A percentile compares a stretch with the other conserved stretches of the same genome.
These are phyloP conservation scores for Leucogyrophana mollusca DNA, from an alignment of 768 basidiomycete genomes.

Conservation along the genomic window DNA sequence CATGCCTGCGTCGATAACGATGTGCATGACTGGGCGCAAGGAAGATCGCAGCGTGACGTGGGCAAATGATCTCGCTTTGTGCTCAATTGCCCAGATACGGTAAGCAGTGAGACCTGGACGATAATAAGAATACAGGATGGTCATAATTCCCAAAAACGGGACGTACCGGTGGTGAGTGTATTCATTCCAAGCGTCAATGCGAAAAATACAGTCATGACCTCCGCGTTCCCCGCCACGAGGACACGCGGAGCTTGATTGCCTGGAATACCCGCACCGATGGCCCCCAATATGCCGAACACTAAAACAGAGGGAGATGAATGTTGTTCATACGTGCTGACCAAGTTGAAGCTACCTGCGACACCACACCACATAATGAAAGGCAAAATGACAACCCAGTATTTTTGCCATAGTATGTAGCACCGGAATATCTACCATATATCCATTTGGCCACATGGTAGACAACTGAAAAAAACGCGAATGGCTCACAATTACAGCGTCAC, in stretches of 20 bases:
- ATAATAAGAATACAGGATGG: background rate
- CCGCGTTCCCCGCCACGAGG: background rate
- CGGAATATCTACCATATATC: slow-evolving; percentile 5
- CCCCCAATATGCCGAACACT: background rate
- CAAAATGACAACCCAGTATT: slow-evolving; percentile 1
- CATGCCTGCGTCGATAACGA: background rate
- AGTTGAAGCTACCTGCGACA: background rate
- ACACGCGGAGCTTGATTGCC: background rate
- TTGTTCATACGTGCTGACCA: background rate
- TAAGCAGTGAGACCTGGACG: background rate
- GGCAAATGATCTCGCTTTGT: background rate
- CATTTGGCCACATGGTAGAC: slow-evolving; percentile 22
- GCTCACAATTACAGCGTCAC: slow-evolving; percentile 5
- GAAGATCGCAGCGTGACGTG: background rate
- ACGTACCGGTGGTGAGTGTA: background rate
- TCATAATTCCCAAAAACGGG: background rate
- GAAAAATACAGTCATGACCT: background rate
- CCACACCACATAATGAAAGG: slow-evolving; percentile 4
- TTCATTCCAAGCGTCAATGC: background rate
- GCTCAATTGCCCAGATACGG: background rate
- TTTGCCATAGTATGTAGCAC: slow-evolving; percentile 7
- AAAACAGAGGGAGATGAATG: background rate
- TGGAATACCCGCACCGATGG: background rate
- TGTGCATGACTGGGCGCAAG: background rate
- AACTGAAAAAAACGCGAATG: slow-evolving; percentile 23